Percentiles rank a stretch among this genome's conserved stretches.
phyloP scores from a whole-genome alignment of 257 asterid genomes.

The Lycium barbarum region DNA sequence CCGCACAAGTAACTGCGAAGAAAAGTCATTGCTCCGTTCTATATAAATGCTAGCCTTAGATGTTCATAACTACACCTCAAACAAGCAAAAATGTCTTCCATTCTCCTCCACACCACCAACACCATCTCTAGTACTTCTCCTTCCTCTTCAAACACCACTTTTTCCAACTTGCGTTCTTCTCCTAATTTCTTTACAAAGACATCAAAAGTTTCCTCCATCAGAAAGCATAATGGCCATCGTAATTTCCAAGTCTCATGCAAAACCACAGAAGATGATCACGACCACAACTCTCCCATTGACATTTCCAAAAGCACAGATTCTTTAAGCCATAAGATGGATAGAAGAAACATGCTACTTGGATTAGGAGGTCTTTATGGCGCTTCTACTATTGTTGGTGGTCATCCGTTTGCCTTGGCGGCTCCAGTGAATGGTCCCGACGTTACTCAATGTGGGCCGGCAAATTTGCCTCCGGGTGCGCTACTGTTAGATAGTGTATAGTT shows the following conservation, averaged over 20 bases:
- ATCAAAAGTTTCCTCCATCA: slow-evolving; percentile 28
- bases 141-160: slow-evolving; percentile 30
- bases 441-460: slow-evolving; percentile 77
- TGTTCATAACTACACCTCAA: neutral
- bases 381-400: slow-evolving; percentile 47
- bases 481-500: neutral
- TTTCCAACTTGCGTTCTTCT: slow-evolving; percentile 33
- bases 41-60: slow-evolving; percentile 24
- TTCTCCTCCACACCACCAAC: slow-evolving; percentile 41
- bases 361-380: slow-evolving; percentile 81
- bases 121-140: slow-evolving; percentile 22
- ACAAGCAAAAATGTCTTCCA: slow-evolving; percentile 51
- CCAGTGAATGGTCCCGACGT: slow-evolving; percentile 71
- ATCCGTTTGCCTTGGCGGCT: slow-evolving; percentile 62
- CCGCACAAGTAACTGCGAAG: neutral
- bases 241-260: slow-evolving; percentile 54
- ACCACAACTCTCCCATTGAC: slow-evolving; percentile 19
- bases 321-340: slow-evolving; percentile 36
- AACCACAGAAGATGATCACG: slow-evolving; percentile 37
- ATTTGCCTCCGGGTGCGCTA: slow-evolving; percentile 54
- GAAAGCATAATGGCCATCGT: slow-evolving; percentile 31
- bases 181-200: slow-evolving; percentile 38
- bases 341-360: slow-evolving; percentile 70
- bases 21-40: slow-evolving; percentile 15
- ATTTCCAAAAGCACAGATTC: slow-evolving; percentile 33